These are phyloP conservation scores for Neoarthrinium moseri DNA, from an alignment of 2,329 filamentous ascomycete genomes.

Conservation along the genomic window DNA sequence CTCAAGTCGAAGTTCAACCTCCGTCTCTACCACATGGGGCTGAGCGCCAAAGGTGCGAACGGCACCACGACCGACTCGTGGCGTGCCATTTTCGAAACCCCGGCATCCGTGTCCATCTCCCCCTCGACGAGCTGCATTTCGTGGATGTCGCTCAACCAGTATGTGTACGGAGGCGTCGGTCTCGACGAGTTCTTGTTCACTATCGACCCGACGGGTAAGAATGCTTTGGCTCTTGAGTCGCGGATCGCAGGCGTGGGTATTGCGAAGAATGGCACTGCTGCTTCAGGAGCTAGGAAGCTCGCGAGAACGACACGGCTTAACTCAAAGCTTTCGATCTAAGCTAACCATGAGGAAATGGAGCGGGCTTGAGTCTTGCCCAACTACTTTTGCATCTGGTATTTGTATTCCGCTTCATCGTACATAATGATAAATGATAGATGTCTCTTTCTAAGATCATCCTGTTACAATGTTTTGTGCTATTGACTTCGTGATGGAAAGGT, in stretches of 20 bases:
- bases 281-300: too few species aligned
- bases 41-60: not conserved
- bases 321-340: too few species aligned
- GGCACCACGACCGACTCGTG: not conserved
- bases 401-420: too few species aligned
- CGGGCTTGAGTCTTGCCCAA: too few species aligned
- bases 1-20: not conserved
- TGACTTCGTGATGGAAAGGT: too few species aligned
- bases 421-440: too few species aligned
- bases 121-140: not conserved
- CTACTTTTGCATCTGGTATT: too few species aligned
- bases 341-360: too few species aligned
- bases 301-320: too few species aligned
- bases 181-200: slow-evolving; percentile 1
- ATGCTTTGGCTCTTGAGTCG: not conserved
- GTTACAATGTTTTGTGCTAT: too few species aligned
- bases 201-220: not conserved
- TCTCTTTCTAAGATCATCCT: too few species aligned
- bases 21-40: slow-evolving; percentile 1
- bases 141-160: not conserved
- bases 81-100: not conserved
- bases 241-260: slow-evolving; percentile 2
- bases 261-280: too few species aligned
- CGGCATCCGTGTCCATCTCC: not conserved
- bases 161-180: not conserved